A percentile compares a stretch with the other conserved stretches of the same genome.
Evolutionary conservation across 108 stramenopile species (phyloP).

Genomic region (Pseudonitzschia delicatissima): DNA sequence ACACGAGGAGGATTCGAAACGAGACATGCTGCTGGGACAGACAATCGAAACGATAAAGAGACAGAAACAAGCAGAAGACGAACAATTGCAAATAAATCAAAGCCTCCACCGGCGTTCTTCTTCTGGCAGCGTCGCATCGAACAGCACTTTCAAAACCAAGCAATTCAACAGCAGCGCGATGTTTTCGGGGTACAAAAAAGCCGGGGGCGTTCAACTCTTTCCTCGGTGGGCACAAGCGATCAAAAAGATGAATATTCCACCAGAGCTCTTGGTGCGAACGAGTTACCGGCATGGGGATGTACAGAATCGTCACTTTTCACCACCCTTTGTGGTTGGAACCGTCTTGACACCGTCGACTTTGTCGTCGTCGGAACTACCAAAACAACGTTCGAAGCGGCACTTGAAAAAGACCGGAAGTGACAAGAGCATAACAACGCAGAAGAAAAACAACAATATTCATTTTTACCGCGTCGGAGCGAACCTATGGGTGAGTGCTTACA

Average conservation of each 20-base stretch:
- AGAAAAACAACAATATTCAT: too few species aligned
- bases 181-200: not conserved
- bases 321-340: conserved; percentile 27
- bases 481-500: conserved; percentile 15
- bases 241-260: conserved; percentile 5
- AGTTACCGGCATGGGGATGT: conserved; percentile 1
- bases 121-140: conserved; percentile 1
- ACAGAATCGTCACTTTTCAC: conserved; percentile 25
- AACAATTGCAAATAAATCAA: not conserved
- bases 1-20: not conserved
- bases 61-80: not conserved
- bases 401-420: not conserved
- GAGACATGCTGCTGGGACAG: conserved; percentile 16
- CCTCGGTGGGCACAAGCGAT: conserved; percentile 34
- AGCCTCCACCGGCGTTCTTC: not conserved
- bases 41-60: conserved; percentile 22
- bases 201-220: conserved; percentile 23
- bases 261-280: conserved; percentile 4
- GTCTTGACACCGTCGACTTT: conserved; percentile 10
- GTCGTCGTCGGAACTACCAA: not conserved
- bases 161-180: not conserved
- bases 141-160: not conserved
- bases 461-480: conserved; percentile 14
- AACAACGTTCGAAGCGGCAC: not conserved
- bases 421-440: not conserved